phyloP scores from a whole-genome alignment of 768 basidiomycete genomes.

The Coprinellus micaceus region DNA sequence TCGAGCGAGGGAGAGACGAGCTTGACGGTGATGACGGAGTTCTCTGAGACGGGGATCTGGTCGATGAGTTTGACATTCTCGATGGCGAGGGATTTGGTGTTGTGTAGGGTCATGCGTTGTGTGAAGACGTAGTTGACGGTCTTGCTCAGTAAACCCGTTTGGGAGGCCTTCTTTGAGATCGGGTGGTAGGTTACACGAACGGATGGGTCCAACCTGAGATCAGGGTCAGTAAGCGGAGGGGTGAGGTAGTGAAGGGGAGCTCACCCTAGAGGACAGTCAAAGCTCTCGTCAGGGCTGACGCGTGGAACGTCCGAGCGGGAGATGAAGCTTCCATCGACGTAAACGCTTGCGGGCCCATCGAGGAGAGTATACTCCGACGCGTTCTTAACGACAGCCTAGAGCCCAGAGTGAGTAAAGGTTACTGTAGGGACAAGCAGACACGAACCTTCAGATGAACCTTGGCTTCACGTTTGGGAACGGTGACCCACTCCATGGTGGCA shows the following conservation, averaged over 20 bases:
- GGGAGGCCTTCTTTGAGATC: slow-evolving; percentile 27
- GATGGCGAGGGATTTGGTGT: slow-evolving; percentile 34
- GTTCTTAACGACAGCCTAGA: slow-evolving; percentile 48
- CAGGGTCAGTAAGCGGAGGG: background rate
- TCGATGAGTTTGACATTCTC: slow-evolving; percentile 36
- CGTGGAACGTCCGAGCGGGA: slow-evolving; percentile 40
- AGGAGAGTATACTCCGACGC: slow-evolving; percentile 52
- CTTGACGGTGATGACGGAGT: slow-evolving; percentile 38
- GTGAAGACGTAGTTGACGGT: slow-evolving; percentile 27
- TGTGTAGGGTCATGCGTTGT: slow-evolving; percentile 38
- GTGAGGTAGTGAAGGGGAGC: slow-evolving; percentile 6
- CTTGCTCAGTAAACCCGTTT: slow-evolving; percentile 34
- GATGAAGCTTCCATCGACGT: slow-evolving; percentile 56
- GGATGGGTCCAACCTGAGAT: slow-evolving; percentile 35
- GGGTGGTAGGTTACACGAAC: slow-evolving; percentile 41
- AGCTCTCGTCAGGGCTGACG: slow-evolving; percentile 41
- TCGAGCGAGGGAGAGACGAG: slow-evolving; percentile 29
- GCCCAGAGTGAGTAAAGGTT: background rate
- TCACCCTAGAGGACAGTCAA: slow-evolving; percentile 45
- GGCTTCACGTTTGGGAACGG: slow-evolving; percentile 35
- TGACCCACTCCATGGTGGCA: slow-evolving; percentile 40
- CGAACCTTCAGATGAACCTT: slow-evolving; percentile 38
- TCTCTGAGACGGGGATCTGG: slow-evolving; percentile 37
- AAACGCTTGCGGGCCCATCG: slow-evolving; percentile 44
- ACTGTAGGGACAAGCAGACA: background rate